A percentile compares a stretch with the other conserved stretches of the same genome.
Conservation (phyloP, 208 protist genomes). For the Naegleria gruberi region DNA sequence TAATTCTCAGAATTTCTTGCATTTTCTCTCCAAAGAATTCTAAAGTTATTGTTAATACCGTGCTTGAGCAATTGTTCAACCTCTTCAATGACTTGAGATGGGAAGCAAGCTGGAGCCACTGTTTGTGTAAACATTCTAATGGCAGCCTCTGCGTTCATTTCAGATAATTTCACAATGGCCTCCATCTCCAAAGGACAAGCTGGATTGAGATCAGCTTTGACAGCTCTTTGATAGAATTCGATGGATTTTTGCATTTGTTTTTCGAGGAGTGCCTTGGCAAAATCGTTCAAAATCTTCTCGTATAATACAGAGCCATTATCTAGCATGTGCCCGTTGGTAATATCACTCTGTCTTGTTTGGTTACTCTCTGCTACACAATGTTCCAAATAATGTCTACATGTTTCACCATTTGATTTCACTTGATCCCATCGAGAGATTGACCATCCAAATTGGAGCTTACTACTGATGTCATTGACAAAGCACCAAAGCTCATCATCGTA, state of each 20-base stretch:
- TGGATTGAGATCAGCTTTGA: not conserved
- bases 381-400: not conserved
- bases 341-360: not conserved
- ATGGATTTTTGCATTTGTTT: not conserved
- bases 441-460: not conserved
- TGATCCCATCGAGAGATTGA: not conserved
- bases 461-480: not conserved
- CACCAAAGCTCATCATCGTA: not conserved
- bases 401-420: not conserved
- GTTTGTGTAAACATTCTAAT: not conserved
- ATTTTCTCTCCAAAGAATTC: not conserved
- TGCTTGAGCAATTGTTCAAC: not conserved
- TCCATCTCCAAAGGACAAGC: not conserved
- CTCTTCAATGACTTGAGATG: not conserved
- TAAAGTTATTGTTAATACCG: slow-evolving; percentile 7
- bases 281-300: not conserved
- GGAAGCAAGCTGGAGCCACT: not conserved
- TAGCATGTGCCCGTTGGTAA: not conserved
- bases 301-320: not conserved
- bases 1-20: not conserved
- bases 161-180: not conserved
- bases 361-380: not conserved
- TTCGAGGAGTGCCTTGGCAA: not conserved
- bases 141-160: not conserved
- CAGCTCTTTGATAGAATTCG: slow-evolving; percentile 5